A percentile compares a stretch with the other conserved stretches of the same genome.
Evolutionary conservation across 148 eudicot genomes (phyloP).

Genomic region (Fagopyrum homotropicum): DNA sequence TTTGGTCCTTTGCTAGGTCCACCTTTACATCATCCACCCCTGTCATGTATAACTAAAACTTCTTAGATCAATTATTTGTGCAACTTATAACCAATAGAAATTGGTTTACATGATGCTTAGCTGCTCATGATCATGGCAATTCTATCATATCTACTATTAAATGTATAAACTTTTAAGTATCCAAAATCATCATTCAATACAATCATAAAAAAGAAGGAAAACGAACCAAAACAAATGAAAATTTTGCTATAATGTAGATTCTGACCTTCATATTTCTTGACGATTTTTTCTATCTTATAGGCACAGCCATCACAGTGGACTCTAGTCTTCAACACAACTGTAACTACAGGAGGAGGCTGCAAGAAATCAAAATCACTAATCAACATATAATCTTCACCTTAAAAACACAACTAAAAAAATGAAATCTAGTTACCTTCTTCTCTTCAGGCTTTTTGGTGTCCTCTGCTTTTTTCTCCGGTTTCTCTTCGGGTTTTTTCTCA

Average conservation of each 20-base stretch:
- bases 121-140: background rate
- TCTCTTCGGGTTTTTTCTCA: slow-evolving; percentile 16
- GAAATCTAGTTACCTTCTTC: slow-evolving; percentile 35
- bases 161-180: background rate
- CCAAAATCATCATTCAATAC: background rate
- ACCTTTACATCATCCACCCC: slow-evolving; percentile 55
- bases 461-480: slow-evolving; percentile 30
- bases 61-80: background rate
- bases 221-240: no score
- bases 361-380: background rate
- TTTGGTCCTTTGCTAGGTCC: slow-evolving; percentile 48
- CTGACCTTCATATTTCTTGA: slow-evolving; percentile 42
- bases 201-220: no score
- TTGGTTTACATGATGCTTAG: slow-evolving; percentile 11
- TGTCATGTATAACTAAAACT: slow-evolving; percentile 13
- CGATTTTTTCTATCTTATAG: slow-evolving; percentile 37
- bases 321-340: slow-evolving; percentile 50
- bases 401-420: background rate
- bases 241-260: background rate
- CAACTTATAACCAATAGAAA: background rate
- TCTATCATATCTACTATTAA: background rate
- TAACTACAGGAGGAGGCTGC: slow-evolving; percentile 29
- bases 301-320: slow-evolving; percentile 71
- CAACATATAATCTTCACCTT: background rate
- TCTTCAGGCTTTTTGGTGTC: slow-evolving; percentile 20